Evolutionary conservation across 2,329 filamentous ascomycete genomes (phyloP).

Genomic region (Geosmithia putterillii): DNA sequence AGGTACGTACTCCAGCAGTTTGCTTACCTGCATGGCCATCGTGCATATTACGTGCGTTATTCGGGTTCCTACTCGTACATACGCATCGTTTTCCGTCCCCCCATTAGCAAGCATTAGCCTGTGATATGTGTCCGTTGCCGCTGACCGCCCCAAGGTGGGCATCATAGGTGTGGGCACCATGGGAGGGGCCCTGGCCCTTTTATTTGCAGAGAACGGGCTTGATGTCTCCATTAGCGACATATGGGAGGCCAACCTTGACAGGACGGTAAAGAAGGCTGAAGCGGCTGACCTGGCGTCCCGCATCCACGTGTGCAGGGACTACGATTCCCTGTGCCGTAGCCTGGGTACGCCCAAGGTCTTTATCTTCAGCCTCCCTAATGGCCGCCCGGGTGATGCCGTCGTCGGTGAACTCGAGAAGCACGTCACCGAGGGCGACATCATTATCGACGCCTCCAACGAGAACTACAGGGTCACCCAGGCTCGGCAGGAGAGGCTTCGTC

Average conservation of each 20-base stretch:
- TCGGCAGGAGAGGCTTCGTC: constrained; percentile 42
- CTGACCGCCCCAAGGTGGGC: not conserved
- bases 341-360: constrained; percentile 7
- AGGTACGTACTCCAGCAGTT: not conserved
- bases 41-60: not conserved
- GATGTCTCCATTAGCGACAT: not conserved
- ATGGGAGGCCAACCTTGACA: not conserved
- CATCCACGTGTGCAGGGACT: not conserved
- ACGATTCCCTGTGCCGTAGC: constrained; percentile 6
- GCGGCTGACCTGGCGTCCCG: not conserved
- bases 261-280: not conserved
- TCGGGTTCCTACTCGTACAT: too few species aligned
- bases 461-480: constrained; percentile 52
- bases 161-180: constrained; percentile 1
- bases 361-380: constrained; percentile 8
- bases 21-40: not conserved
- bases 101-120: too few species aligned
- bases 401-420: constrained; percentile 20
- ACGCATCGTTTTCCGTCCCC: too few species aligned
- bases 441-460: constrained; percentile 59
- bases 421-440: constrained; percentile 48
- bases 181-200: not conserved
- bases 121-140: not conserved
- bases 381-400: constrained; percentile 4
- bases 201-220: constrained; percentile 1